Percentiles rank a stretch among this genome's conserved stretches.
phyloP scores from a whole-genome alignment of 345 rosid genomes.

The Orychophragmus violaceus region DNA sequence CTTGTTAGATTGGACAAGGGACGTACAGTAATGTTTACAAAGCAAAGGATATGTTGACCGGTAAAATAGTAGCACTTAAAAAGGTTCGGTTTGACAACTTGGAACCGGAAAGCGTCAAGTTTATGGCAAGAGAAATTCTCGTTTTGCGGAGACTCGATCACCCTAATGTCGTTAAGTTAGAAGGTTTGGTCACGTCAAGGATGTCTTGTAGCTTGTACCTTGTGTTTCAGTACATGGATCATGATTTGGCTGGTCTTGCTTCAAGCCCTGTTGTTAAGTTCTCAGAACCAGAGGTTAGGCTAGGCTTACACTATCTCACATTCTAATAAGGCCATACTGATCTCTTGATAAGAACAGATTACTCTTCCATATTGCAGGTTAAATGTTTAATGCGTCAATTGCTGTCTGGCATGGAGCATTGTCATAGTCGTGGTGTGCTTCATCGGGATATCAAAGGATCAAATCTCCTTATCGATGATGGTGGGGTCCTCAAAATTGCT shows the following conservation, averaged over 20 bases:
- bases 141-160: conserved; percentile 86
- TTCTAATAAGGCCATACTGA: not conserved
- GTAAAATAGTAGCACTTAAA: conserved; percentile 83
- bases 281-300: conserved; percentile 40
- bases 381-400: conserved; percentile 86
- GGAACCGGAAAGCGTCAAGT: conserved; percentile 95
- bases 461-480: conserved; percentile 83
- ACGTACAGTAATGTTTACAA: conserved; percentile 97
- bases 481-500: conserved; percentile 83
- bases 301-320: not conserved
- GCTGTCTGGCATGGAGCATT: conserved; percentile 89
- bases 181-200: conserved; percentile 44
- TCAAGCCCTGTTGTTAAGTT: conserved; percentile 83
- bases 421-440: conserved; percentile 86
- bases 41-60: conserved; percentile 72
- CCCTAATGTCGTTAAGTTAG: conserved; percentile 84
- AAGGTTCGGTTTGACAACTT: conserved; percentile 94
- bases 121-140: conserved; percentile 98
- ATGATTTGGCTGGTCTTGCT: conserved; percentile 95
- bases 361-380: conserved; percentile 45
- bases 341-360: not conserved
- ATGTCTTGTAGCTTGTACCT: conserved; percentile 14
- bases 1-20: conserved; percentile 83
- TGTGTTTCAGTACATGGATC: conserved; percentile 94
- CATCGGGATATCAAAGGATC: conserved; percentile 98